phyloP scores from a whole-genome alignment of 305 asterid genomes.

The Fraxinus latifolia region DNA sequence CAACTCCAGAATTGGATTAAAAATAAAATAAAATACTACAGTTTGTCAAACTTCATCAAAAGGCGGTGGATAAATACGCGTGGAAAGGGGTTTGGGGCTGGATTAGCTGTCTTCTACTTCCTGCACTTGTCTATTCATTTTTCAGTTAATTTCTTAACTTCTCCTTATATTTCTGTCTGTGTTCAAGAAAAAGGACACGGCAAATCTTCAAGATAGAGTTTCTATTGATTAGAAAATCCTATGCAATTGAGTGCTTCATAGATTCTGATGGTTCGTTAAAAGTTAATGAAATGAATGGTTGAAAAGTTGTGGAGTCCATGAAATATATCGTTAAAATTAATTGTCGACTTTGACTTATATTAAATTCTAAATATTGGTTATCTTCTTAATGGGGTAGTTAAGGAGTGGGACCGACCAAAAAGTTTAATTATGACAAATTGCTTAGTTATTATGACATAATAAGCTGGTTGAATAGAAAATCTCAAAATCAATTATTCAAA shows the following conservation, averaged over 20 bases:
- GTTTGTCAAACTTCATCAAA: neutral
- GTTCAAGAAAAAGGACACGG: neutral
- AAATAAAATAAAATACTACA: too few species aligned
- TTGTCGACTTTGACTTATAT: too few species aligned
- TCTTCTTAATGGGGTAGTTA: neutral
- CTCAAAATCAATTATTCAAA: neutral
- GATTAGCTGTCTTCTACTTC: slow-evolving; percentile 40
- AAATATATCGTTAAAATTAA: too few species aligned
- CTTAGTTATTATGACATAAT: neutral
- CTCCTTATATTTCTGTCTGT: neutral
- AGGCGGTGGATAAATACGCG: neutral
- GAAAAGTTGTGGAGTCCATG: too few species aligned
- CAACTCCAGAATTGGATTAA: too few species aligned
- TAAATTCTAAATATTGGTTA: neutral
- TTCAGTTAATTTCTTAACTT: neutral
- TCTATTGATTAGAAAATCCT: neutral
- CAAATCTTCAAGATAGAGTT: neutral
- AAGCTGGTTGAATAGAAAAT: neutral
- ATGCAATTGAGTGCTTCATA: neutral
- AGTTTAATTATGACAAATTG: neutral
- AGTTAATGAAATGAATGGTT: too few species aligned
- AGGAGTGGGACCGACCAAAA: neutral
- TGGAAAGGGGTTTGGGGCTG: slow-evolving; percentile 22
- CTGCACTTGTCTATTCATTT: neutral
- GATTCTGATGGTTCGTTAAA: neutral